phyloP scores from a whole-genome alignment of 140 eudicot genomes.

The Oenanthe javanica region DNA sequence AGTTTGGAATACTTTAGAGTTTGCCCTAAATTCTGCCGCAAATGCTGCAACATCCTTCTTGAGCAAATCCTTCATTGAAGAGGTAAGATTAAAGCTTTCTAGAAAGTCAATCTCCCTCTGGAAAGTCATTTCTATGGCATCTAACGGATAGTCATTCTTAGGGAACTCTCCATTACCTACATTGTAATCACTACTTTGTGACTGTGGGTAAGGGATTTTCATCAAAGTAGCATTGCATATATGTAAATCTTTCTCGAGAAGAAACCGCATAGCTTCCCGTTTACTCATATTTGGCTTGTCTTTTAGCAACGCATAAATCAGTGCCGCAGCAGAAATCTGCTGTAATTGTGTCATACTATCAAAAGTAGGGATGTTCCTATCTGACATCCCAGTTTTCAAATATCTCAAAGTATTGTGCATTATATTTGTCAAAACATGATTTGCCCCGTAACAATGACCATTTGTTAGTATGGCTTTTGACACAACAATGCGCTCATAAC shows the following conservation, averaged over 20 bases:
- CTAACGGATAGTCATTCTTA: too few relatives aligned
- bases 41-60: constrained; percentile 69
- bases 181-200: too few relatives aligned
- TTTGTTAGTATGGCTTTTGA: constrained; percentile 61
- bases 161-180: too few relatives aligned
- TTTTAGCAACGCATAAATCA: constrained; percentile 86
- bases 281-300: constrained; percentile 69
- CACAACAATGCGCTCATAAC: constrained; percentile 73
- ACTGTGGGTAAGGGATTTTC: too few relatives aligned
- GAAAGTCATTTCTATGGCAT: constrained; percentile 53
- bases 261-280: constrained; percentile 97
- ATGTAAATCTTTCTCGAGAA: constrained; percentile 13
- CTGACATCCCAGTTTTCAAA: constrained; percentile 39
- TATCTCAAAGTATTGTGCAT: constrained; percentile 58
- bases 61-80: constrained; percentile 56
- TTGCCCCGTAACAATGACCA: constrained; percentile 90
- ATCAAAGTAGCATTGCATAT: too few relatives aligned
- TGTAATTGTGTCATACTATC: constrained; percentile 68
- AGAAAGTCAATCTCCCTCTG: constrained; percentile 30
- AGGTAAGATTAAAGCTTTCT: constrained; percentile 69
- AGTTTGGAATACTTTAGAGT: constrained; percentile 29
- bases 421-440: constrained; percentile 78
- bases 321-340: constrained; percentile 65
- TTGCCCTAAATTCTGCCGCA: constrained; percentile 77
- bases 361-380: constrained; percentile 43